Evolutionary conservation across 805 yeast species (phyloP).

Genomic region (Yamadazyma sp.): DNA sequence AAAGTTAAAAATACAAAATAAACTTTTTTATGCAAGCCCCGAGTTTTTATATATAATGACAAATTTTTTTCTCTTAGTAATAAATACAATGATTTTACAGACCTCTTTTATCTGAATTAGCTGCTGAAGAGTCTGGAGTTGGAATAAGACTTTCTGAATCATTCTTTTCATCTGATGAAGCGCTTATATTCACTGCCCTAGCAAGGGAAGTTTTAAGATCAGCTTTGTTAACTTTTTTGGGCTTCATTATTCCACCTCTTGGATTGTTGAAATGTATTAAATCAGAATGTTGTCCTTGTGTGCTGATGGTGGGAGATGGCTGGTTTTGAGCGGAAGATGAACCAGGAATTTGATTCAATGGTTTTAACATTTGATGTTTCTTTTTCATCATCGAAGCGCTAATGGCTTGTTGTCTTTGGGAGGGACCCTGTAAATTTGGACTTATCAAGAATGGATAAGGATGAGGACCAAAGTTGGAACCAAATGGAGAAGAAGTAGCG

Average conservation of each 20-base stretch:
- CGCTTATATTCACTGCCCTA: slow-evolving; percentile 5
- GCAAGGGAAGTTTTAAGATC: not conserved
- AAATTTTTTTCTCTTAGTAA: slow-evolving; percentile 1
- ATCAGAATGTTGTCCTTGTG: slow-evolving; percentile 11
- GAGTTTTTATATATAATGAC: slow-evolving; percentile 1
- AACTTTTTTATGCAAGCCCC: not conserved
- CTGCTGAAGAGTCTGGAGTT: slow-evolving; percentile 17
- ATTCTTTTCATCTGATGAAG: slow-evolving; percentile 3
- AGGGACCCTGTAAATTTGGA: slow-evolving; percentile 9
- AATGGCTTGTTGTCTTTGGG: slow-evolving; percentile 29
- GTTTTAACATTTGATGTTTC: slow-evolving; percentile 22
- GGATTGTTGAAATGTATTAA: slow-evolving; percentile 13
- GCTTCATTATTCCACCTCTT: slow-evolving; percentile 10
- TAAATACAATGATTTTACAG: slow-evolving; percentile 2
- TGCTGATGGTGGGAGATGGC: not conserved
- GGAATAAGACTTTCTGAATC: slow-evolving; percentile 12
- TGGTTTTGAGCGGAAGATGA: no score
- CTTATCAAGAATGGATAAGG: slow-evolving; percentile 7
- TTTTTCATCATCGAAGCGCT: slow-evolving; percentile 34
- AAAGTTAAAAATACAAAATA: not conserved
- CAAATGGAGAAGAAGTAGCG: slow-evolving; percentile 3
- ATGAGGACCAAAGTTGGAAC: slow-evolving; percentile 6
- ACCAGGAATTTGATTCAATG: not conserved
- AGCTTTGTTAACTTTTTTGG: not conserved
- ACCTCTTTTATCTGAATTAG: slow-evolving; percentile 11